These are phyloP conservation scores for Cryphonectria nitschkei DNA, from an alignment of 2,329 filamentous ascomycete species.

Conservation along the genomic window DNA sequence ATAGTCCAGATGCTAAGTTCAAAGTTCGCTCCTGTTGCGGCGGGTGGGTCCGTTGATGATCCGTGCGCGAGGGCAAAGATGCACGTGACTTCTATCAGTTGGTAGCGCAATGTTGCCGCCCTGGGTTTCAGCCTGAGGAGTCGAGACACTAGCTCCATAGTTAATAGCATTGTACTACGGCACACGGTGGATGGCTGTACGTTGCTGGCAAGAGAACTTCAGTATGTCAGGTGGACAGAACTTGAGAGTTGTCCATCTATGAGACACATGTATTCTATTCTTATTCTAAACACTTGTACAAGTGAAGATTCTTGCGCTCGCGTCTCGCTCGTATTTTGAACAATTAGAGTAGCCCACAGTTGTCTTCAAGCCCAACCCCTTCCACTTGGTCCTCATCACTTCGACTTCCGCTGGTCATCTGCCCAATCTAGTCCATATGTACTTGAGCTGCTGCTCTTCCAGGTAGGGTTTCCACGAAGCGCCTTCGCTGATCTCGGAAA, in stretches of 20 bases:
- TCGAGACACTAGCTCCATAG: neutral
- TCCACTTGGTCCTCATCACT: neutral
- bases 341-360: neutral
- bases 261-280: neutral
- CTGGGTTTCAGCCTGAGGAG: neutral
- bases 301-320: conserved; percentile 24
- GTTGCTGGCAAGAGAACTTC: neutral
- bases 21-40: neutral
- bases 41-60: neutral
- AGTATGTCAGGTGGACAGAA: neutral
- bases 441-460: neutral
- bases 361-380: neutral
- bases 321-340: neutral
- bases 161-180: too few relatives aligned
- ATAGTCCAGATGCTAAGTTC: neutral
- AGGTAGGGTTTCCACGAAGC: neutral
- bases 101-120: neutral
- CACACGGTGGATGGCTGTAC: neutral
- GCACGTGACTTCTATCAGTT: neutral
- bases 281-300: conserved; percentile 17
- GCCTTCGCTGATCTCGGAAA: neutral
- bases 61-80: conserved; percentile 16
- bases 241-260: neutral
- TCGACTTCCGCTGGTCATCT: neutral
- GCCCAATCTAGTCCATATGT: neutral